A percentile compares a stretch with the other conserved stretches of the same genome.
These are phyloP conservation scores for Mrakia gelida DNA, from an alignment of 768 basidiomycete species.

Conservation along the genomic window DNA sequence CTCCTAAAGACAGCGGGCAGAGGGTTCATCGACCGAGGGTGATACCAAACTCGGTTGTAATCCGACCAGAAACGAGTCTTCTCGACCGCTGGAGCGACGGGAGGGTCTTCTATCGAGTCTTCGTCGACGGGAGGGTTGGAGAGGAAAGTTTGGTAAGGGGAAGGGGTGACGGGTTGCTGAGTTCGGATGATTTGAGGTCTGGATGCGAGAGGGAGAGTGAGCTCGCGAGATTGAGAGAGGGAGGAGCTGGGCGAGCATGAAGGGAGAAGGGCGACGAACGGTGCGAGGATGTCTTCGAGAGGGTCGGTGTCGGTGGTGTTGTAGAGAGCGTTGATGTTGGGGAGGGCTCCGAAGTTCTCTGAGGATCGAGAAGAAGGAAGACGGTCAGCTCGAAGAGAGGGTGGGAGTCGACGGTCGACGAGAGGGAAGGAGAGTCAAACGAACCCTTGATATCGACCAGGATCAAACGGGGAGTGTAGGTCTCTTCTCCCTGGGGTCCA, in stretches of 20 bases:
- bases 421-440: background rate
- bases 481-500: slow-evolving; percentile 18
- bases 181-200: slow-evolving; percentile 25
- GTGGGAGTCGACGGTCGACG: background rate
- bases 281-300: slow-evolving; percentile 10
- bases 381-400: background rate
- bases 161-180: slow-evolving; percentile 2
- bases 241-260: background rate
- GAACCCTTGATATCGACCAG: slow-evolving; percentile 27
- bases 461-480: slow-evolving; percentile 28
- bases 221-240: background rate
- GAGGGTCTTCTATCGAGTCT: background rate
- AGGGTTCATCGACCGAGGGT: slow-evolving; percentile 61
- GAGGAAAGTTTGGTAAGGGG: slow-evolving; percentile 30
- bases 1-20: slow-evolving; percentile 59
- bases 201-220: background rate
- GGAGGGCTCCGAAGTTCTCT: slow-evolving; percentile 31
- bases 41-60: slow-evolving; percentile 60
- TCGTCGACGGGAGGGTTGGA: background rate
- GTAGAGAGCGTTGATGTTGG: slow-evolving; percentile 32
- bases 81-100: slow-evolving; percentile 9
- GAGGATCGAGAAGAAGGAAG: background rate
- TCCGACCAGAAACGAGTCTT: slow-evolving; percentile 59
- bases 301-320: slow-evolving; percentile 7
- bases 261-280: background rate